These are phyloP conservation scores for Garcia nutans DNA, from an alignment of 345 rosid genomes.

Conservation along the genomic window DNA sequence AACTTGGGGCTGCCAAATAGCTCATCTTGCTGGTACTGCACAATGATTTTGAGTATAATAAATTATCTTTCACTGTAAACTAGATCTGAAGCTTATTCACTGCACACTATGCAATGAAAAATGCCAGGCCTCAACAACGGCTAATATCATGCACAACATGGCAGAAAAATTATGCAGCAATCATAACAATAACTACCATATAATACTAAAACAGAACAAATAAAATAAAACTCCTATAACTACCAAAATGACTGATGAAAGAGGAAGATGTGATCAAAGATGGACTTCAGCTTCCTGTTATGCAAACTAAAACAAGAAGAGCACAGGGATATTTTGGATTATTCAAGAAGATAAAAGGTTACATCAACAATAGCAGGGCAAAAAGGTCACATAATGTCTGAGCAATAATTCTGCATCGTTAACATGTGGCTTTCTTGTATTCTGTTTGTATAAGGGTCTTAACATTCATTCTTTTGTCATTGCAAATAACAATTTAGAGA, in stretches of 20 bases:
- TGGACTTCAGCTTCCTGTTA: not conserved
- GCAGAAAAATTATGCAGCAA: not conserved
- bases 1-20: constrained; percentile 55
- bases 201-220: too few species aligned
- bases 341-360: not conserved
- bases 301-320: not conserved
- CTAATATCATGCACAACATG: not conserved
- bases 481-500: not conserved
- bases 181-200: not conserved
- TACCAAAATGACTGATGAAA: not conserved
- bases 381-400: not conserved
- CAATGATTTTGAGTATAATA: constrained; percentile 9
- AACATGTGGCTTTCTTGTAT: not conserved
- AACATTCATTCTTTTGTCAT: not conserved
- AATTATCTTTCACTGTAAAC: not conserved
- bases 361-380: not conserved
- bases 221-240: too few species aligned
- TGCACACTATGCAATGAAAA: not conserved
- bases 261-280: not conserved
- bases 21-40: constrained; percentile 45
- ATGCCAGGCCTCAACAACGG: not conserved
- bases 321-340: not conserved
- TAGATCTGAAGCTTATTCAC: not conserved
- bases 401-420: not conserved
- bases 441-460: not conserved